Base-by-base conservation (phyloP, 495 filamentous ascomycete species). In the Lepidopterella palustris region DNA sequence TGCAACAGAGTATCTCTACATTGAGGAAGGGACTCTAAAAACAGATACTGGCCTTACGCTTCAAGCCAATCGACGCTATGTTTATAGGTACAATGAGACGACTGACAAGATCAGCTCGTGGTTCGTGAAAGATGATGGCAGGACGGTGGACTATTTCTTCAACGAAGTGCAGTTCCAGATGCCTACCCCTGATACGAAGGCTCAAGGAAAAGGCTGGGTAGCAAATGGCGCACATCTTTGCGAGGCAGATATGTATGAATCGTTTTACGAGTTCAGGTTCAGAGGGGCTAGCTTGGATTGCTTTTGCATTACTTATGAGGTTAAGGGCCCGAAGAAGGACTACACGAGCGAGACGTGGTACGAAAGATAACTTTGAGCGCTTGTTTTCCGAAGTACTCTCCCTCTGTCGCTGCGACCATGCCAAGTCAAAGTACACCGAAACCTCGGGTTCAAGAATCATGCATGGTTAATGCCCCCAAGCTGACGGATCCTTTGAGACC, bases 281-380 rank as follows among this genome's bases (percentile, higher is more conserved):
- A 58, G 73, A 51, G 79, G 78, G 0, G 73, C 80, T 6, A 77
- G 74, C 45, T 59, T 89, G 59, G 58, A 54, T 40, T 70, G 71
- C 50, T 88, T 85, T 77, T 76, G 70, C 60, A 68, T 85, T 29
- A 75, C 73, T 60, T 87, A 88, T 66, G 76, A 68, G 23, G 85
- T 87, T 42, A 80, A 75, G 48, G 86, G 85, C 0, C 86, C 85
- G 29, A 78, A 80, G 61, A 88, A 88, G 70, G 81, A 88, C 66
- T 89, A 88, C 50, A 61, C 65, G 3, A 56, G 48, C 20, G 70
- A 65, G 21, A 64, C 67, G 25, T 61, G 63, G 62, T 72, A 68
- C 42, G 26, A 51, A 25, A 58, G 62, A 29, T 53, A 31, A 31
- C 18, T 29, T 53, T 39, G 15, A 39, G 32, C 8, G n/a, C 8